Conservation (phyloP, 495 filamentous ascomycete species). For the Neurospora sp. region DNA sequence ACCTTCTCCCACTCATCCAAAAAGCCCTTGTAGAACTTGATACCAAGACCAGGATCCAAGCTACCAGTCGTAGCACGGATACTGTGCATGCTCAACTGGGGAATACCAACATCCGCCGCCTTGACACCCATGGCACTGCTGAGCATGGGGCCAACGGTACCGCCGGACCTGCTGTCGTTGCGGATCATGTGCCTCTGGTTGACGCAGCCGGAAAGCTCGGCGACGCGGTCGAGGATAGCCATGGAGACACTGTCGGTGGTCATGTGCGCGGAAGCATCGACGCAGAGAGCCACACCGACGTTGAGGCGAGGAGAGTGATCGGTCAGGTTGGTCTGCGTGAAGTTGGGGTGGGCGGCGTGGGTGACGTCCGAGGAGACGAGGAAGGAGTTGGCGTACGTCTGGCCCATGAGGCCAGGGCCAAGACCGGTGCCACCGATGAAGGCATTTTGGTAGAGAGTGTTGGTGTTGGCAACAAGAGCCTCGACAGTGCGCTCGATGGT, state of each 20-base stretch:
- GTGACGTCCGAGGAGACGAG: conserved; percentile 87
- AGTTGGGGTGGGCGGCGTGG: conserved; percentile 94
- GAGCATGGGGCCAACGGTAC: conserved; percentile 93
- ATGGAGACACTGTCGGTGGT: conserved; percentile 77
- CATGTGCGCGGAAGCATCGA: conserved; percentile 90
- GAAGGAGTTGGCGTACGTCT: conserved; percentile 88
- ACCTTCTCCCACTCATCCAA: conserved; percentile 82
- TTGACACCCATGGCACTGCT: conserved; percentile 70
- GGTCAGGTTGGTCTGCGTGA: conserved; percentile 65
- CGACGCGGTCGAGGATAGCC: conserved; percentile 63
- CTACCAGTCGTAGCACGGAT: conserved; percentile 85
- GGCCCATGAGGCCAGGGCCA: conserved; percentile 59
- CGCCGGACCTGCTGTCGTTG: conserved; percentile 79
- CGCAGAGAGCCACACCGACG: conserved; percentile 70
- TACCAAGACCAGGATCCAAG: conserved; percentile 79
- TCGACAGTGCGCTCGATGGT: conserved; percentile 74
- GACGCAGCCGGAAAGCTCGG: conserved; percentile 53
- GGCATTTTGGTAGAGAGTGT: conserved; percentile 11
- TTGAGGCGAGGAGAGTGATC: conserved; percentile 86
- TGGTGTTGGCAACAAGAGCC: conserved; percentile 36
- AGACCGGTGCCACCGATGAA: conserved; percentile 16
- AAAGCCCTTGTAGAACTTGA: conserved; percentile 82
- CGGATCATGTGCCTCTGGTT: conserved; percentile 91
- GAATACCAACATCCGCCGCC: conserved; percentile 81
- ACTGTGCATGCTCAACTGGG: conserved; percentile 90